Conservation (phyloP, 805 yeast species). For the Suhomyces kilbournensis region DNA sequence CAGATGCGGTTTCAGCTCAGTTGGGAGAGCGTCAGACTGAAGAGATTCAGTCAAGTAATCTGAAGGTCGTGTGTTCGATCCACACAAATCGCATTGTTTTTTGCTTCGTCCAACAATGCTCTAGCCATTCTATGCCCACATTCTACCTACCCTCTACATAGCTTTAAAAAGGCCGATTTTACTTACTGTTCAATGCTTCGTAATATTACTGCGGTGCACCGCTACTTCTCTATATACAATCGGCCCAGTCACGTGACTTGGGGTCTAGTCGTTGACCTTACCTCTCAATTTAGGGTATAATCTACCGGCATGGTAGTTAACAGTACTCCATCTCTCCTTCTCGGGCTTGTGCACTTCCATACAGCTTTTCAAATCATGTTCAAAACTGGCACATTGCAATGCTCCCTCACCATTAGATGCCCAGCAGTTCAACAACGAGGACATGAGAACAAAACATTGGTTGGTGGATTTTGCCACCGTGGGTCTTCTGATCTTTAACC, state of each 20-base stretch:
- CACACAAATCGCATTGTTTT: conserved; percentile 25
- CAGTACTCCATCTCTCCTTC: conserved; percentile 42
- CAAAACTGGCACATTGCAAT: conserved; percentile 60
- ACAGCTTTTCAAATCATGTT: conserved; percentile 69
- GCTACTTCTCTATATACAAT: neutral
- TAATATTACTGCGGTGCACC: neutral
- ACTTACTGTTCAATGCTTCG: neutral
- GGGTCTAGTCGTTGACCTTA: conserved; percentile 32
- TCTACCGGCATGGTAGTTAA: conserved; percentile 56
- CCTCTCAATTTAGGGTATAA: conserved; percentile 54
- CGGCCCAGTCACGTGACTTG: neutral
- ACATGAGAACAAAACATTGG: conserved; percentile 78
- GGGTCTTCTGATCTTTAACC: conserved; percentile 67
- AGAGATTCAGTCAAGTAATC: conserved; percentile 33
- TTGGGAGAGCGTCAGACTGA: conserved; percentile 42
- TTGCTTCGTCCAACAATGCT: neutral
- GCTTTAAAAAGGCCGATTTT: neutral
- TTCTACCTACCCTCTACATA: neutral
- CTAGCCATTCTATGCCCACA: neutral
- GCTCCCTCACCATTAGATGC: conserved; percentile 90
- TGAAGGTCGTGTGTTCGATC: conserved; percentile 70
- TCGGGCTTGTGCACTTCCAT: conserved; percentile 50
- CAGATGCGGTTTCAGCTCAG: conserved; percentile 35
- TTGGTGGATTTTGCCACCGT: conserved; percentile 55
- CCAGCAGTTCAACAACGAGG: conserved; percentile 90